phyloP scores from a whole-genome alignment of 225 moss, liverwort and hornwort species.

The Ulota crispa region DNA sequence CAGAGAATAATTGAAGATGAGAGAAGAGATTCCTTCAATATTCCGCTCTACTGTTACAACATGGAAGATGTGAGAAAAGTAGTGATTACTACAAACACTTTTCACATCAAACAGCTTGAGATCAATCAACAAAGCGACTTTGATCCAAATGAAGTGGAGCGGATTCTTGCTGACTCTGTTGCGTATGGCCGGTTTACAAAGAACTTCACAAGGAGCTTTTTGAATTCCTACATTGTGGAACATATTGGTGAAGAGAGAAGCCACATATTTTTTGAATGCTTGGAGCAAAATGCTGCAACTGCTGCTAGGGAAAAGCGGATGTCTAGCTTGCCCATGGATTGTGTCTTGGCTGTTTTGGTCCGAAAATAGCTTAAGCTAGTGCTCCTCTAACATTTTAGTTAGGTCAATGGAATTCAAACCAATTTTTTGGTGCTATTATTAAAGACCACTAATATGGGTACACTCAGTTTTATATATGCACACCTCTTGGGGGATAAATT shows the following conservation, averaged over 20 bases:
- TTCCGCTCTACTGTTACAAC: background rate
- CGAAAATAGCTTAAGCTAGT: background rate
- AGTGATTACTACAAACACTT: background rate
- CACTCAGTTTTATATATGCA: no score
- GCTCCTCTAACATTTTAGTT: no score
- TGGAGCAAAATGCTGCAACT: background rate
- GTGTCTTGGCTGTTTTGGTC: background rate
- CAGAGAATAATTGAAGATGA: slow-evolving; percentile 21
- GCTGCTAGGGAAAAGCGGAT: background rate
- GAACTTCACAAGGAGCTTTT: background rate
- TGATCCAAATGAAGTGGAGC: background rate
- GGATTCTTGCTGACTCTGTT: background rate
- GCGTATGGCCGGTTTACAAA: background rate
- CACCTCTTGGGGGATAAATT: no score
- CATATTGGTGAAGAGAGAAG: slow-evolving; percentile 15
- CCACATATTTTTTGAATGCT: background rate
- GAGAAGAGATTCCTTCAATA: slow-evolving; percentile 25
- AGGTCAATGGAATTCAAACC: no score
- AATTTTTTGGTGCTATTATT: no score
- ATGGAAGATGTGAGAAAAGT: background rate
- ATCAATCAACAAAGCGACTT: background rate
- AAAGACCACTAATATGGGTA: no score
- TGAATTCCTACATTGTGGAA: background rate
- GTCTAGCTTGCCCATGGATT: accelerated
- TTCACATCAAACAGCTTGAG: slow-evolving; percentile 19